These are phyloP conservation scores for Gardenia jasminoides DNA, from an alignment of 257 asterid species.

Conservation along the genomic window DNA sequence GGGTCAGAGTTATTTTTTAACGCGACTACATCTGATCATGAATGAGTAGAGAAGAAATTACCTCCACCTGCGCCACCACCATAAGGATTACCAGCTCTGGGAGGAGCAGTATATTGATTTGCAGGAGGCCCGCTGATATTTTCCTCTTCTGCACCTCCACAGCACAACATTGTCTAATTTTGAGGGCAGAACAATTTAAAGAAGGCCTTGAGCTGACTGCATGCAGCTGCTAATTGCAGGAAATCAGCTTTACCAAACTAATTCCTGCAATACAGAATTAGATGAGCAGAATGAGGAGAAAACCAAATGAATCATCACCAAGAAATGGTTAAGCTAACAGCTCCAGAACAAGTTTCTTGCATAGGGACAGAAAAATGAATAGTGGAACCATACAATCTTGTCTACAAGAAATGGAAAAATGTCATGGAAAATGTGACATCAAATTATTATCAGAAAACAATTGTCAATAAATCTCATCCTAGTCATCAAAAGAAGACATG, in stretches of 20 bases:
- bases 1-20: too few species aligned
- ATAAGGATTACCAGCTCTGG: constrained; percentile 54
- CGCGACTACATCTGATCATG: not conserved
- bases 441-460: not conserved
- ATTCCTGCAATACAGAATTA: constrained; percentile 14
- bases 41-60: constrained; percentile 10
- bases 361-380: not conserved
- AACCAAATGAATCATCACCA: not conserved
- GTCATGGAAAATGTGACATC: not conserved
- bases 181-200: constrained; percentile 22
- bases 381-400: not conserved
- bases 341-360: not conserved
- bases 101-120: constrained; percentile 62
- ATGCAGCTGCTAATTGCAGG: constrained; percentile 5
- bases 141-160: constrained; percentile 89
- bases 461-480: not conserved
- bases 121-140: constrained; percentile 53
- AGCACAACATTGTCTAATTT: constrained; percentile 57
- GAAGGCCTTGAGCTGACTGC: constrained; percentile 7
- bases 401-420: not conserved
- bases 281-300: not conserved
- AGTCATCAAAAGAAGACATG: not conserved
- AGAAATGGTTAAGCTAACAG: too few species aligned
- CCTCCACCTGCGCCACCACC: constrained; percentile 57
- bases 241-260: constrained; percentile 7